Base-by-base conservation (phyloP, 192 early-diverging fungal genomes). In the Backusella liffmaniae region DNA sequence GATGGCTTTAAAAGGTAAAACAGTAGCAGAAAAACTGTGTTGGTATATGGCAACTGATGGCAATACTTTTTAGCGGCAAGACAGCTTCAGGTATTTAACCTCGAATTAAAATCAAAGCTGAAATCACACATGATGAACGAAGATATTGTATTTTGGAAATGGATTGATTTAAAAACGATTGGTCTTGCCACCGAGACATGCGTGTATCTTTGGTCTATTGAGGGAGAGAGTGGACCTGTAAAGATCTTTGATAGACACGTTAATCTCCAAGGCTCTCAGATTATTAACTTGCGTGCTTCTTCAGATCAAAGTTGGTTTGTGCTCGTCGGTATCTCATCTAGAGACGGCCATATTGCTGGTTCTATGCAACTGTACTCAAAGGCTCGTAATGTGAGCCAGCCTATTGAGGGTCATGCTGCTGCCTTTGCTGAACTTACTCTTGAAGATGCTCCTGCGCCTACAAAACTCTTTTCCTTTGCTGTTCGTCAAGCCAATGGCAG, bases 181-280 rank as follows among this genome's bases (percentile, higher is more conserved):
- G 98, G 94, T 16, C 81, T 98, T 44, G 94, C 98, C 13, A 98
- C 97, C 26, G 91, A 93, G 37, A 92, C 86, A 3, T 80, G 93
- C 21, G 97, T 98, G 10, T 97, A 94, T 86, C 96, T 98, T 85
- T 99, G 98, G 98, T 92, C 94, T 49, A 95, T 98, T 72, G 96
- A 98, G 76, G 96, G 94, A 53, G 92, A 97, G n/a, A 87, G 91
- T 35, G 80, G 84, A 34, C 97, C 96, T 7, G 79, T 83, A 36
- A 97, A 98, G 84, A 88, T 97, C 81, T 99, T 99, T 90, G 98
- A 98, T 67, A 88, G 97, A 39, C 93, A 98, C 78, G 82, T 88
- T 15, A 94, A 80, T 74, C 87, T 99, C 67, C 87, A 78, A 53
- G 94, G 93, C 70, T 88, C 91, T 56, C 98, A 99, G 84, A 96